These are phyloP conservation scores for Sporisorium graminicola DNA, from an alignment of 1,284 basidiomycete species.

Conservation along the genomic window DNA sequence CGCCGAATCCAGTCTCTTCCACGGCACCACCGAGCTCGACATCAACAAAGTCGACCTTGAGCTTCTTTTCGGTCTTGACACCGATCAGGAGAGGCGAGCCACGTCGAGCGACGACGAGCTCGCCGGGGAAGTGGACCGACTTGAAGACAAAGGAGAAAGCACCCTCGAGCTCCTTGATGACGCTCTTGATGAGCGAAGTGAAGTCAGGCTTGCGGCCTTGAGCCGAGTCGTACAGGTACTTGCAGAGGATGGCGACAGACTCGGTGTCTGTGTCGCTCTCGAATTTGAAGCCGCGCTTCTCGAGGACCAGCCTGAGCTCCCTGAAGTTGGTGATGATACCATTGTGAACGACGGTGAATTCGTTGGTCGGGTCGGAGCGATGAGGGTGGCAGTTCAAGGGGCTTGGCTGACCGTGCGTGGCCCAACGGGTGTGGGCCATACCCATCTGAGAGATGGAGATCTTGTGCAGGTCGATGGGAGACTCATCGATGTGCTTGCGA, in stretches of 20 bases:
- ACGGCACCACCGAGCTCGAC: slow-evolving; percentile 76
- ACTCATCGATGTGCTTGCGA: slow-evolving; percentile 88
- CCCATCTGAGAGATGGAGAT: slow-evolving; percentile 89
- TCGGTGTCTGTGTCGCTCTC: slow-evolving; percentile 98
- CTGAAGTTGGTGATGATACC: slow-evolving; percentile 97
- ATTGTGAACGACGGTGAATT: slow-evolving; percentile 97
- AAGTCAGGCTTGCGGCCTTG: slow-evolving; percentile 89
- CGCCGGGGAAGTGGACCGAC: slow-evolving; percentile 93
- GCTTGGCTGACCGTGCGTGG: slow-evolving; percentile 90
- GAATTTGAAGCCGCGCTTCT: slow-evolving; percentile 95
- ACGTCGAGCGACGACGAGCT: slow-evolving; percentile 93
- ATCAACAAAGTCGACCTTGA: slow-evolving; percentile 99
- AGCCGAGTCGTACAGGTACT: slow-evolving; percentile 96
- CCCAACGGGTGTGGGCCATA: slow-evolving; percentile 99
- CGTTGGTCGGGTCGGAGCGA: slow-evolving; percentile 82
- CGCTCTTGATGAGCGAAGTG: slow-evolving; percentile 91
- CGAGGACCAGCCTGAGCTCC: slow-evolving; percentile 90
- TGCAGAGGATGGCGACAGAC: slow-evolving; percentile 93
- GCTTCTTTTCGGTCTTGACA: slow-evolving; percentile 99
- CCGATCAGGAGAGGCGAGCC: slow-evolving; percentile 97
- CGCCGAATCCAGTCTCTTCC: slow-evolving; percentile 53
- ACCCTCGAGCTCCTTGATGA: slow-evolving; percentile 97
- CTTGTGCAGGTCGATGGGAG: slow-evolving; percentile 83
- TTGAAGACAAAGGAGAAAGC: slow-evolving; percentile 99
- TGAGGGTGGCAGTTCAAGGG: slow-evolving; percentile 95